These are phyloP conservation scores for Rhizoctonia solani DNA, from an alignment of 1,284 basidiomycete species.

Conservation along the genomic window DNA sequence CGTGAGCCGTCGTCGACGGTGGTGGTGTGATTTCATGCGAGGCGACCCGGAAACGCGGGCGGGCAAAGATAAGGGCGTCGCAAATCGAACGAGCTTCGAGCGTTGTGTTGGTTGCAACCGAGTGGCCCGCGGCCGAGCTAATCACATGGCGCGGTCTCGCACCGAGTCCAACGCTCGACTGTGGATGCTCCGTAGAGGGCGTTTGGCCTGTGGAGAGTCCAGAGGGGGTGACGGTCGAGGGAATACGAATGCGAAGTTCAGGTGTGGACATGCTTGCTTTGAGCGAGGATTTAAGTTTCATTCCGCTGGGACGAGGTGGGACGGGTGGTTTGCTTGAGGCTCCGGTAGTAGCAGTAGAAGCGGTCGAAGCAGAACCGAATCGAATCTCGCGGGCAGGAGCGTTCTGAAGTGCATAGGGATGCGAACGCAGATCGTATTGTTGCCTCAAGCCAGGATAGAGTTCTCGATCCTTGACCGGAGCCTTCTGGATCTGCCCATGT, in stretches of 20 bases:
- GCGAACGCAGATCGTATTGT: constrained; percentile 26
- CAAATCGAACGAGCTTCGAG: constrained; percentile 22
- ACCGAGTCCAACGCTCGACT: no score
- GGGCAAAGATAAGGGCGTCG: constrained; percentile 26
- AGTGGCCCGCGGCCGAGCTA: not conserved
- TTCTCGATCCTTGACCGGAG: not conserved
- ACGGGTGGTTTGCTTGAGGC: constrained; percentile 25
- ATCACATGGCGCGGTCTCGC: no score
- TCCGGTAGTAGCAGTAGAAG: constrained; percentile 17
- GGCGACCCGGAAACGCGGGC: constrained; percentile 16
- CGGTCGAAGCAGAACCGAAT: constrained; percentile 15
- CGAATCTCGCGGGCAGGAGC: constrained; percentile 17
- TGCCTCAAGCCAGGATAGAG: constrained; percentile 10
- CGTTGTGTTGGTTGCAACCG: not conserved
- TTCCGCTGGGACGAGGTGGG: constrained; percentile 10
- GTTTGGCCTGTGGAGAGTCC: no score
- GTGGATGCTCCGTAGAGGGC: no score
- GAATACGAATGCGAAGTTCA: constrained; percentile 15
- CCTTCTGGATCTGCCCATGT: constrained; percentile 1
- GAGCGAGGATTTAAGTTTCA: constrained; percentile 32
- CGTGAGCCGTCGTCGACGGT: not conserved
- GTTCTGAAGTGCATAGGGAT: not conserved
- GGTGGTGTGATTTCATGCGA: constrained; percentile 27
- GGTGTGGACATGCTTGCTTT: constrained; percentile 20
- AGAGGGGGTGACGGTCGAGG: not conserved